Percentiles rank a stretch among this genome's conserved stretches.
Conservation (phyloP, 352 stramenopile genomes). For the Phytopythium mirpurense region DNA sequence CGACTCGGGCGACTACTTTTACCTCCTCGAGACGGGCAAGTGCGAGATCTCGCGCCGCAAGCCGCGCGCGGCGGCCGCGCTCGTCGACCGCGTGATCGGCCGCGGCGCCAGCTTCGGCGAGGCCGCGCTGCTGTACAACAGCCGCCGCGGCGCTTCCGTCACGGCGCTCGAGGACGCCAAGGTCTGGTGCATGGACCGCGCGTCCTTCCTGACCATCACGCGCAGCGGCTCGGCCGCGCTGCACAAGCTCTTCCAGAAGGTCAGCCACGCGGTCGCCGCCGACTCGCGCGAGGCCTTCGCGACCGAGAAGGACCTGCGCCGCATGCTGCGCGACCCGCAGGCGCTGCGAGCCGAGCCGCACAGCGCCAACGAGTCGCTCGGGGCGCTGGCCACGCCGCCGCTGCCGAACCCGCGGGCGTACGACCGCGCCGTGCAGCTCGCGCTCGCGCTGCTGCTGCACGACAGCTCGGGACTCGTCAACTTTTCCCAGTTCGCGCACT, state of each 20-base stretch:
- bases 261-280: constrained; percentile 34
- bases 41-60: constrained; percentile 77
- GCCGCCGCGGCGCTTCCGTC: constrained; percentile 90
- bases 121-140: constrained; percentile 96
- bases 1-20: constrained; percentile 84
- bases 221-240: constrained; percentile 72
- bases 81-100: constrained; percentile 71
- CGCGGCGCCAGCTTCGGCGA: constrained; percentile 90
- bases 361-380: constrained; percentile 16
- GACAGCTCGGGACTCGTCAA: constrained; percentile 72
- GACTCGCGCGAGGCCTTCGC: constrained; percentile 49
- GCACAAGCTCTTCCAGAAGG: constrained; percentile 67
- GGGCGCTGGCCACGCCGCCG: background rate
- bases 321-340: constrained; percentile 46
- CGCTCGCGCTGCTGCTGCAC: constrained; percentile 64
- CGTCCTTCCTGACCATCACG: constrained; percentile 82
- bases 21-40: constrained; percentile 69
- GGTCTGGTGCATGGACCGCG: constrained; percentile 91
- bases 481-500: constrained; percentile 87
- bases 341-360: constrained; percentile 26
- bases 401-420: constrained; percentile 19
- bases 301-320: constrained; percentile 44
- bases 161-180: constrained; percentile 81
- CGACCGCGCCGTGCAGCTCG: constrained; percentile 55
- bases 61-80: constrained; percentile 33